phyloP scores from a whole-genome alignment of 1,284 basidiomycete species.

The Mixia osmundae region DNA sequence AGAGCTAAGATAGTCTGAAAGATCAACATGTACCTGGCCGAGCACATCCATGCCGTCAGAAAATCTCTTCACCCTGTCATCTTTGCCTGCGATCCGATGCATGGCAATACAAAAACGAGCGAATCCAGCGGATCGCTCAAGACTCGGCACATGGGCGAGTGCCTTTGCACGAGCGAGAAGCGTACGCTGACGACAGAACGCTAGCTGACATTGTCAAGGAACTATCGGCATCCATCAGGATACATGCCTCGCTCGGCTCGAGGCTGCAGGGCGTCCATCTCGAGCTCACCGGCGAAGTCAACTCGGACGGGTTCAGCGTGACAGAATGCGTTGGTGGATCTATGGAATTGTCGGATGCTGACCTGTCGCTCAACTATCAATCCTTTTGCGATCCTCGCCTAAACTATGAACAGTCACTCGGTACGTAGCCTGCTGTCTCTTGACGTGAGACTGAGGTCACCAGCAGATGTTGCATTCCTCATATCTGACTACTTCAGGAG shows the following conservation, averaged over 20 bases:
- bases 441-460: neutral
- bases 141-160: conserved; percentile 2
- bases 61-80: conserved; percentile 54
- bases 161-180: too few species aligned
- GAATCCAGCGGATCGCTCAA: conserved; percentile 11
- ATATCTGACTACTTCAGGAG: conserved; percentile 2
- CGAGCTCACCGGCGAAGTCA: conserved; percentile 87
- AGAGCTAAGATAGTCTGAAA: conserved; percentile 19
- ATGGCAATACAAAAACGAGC: conserved; percentile 56
- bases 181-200: too few species aligned
- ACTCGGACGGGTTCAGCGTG: conserved; percentile 77
- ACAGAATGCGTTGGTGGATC: conserved; percentile 34
- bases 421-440: neutral
- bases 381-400: conserved; percentile 28
- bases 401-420: conserved; percentile 32
- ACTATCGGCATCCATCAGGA: conserved; percentile 52
- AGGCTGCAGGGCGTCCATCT: conserved; percentile 82
- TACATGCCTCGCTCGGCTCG: conserved; percentile 47
- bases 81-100: conserved; percentile 96
- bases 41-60: conserved; percentile 64
- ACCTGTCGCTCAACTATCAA: conserved; percentile 29
- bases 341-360: conserved; percentile 31
- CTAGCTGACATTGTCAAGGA: conserved; percentile 72
- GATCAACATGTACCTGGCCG: conserved; percentile 52
- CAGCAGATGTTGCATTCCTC: too few species aligned